Conservation (phyloP, 352 stramenopile species). For the Thraustochytrium striatum region DNA sequence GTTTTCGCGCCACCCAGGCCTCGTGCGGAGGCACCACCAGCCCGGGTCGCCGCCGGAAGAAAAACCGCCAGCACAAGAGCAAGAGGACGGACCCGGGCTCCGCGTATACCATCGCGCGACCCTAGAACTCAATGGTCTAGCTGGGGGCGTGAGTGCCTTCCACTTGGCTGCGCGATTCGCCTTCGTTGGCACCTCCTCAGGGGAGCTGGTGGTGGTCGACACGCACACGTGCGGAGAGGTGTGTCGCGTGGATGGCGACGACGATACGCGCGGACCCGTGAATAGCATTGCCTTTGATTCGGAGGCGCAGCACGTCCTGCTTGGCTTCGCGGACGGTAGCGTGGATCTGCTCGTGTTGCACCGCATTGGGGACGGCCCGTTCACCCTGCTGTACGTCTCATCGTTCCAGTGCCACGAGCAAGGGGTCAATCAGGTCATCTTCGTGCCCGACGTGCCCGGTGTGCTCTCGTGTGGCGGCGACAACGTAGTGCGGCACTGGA, state of each 20-base stretch:
- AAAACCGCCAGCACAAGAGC: too few relatives aligned
- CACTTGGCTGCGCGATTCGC: not conserved
- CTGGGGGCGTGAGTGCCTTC: not conserved
- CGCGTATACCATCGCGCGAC: conserved; percentile 15
- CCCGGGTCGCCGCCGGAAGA: too few relatives aligned
- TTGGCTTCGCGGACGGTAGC: conserved; percentile 16
- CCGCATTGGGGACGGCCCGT: not conserved
- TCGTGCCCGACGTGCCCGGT: not conserved
- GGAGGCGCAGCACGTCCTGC: conserved; percentile 33
- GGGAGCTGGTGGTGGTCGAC: conserved; percentile 13
- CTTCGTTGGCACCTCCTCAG: not conserved
- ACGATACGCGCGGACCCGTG: not conserved
- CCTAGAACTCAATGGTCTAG: not conserved
- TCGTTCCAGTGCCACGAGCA: conserved; percentile 25
- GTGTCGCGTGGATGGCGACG: not conserved
- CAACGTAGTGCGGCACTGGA: conserved; percentile 38
- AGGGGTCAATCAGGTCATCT: not conserved
- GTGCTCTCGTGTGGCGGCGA: conserved; percentile 28
- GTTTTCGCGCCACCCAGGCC: not conserved
- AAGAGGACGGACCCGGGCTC: not conserved
- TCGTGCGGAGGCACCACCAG: too few relatives aligned
- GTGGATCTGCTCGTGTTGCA: conserved; percentile 37
- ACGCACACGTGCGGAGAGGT: not conserved
- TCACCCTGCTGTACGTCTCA: conserved; percentile 28
- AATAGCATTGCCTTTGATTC: conserved; percentile 26